Evolutionary conservation across 2,329 filamentous ascomycete species (phyloP), one percentile per base, ranked within the genome.

Genomic region (Arthrobotrys conoides): DNA sequence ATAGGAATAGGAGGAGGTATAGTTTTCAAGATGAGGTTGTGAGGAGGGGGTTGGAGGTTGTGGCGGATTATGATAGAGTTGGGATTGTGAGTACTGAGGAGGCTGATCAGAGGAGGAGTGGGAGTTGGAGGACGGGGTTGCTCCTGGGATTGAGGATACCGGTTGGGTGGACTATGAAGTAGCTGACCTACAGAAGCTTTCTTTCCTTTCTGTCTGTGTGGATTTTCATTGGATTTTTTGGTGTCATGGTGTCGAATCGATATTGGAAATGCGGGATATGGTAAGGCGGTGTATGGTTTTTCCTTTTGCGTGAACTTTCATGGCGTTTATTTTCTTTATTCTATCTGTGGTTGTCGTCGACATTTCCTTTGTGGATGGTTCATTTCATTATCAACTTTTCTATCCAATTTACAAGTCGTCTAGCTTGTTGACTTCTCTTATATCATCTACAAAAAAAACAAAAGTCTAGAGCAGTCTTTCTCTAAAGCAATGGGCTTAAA

Each of bases 91-190:
- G 65, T 30, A 63, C 51, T 16, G 66, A 67, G 14, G 73, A 77
- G 10, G 73, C 73, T 18, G 73, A 71, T 4, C 30, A 46, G 27
- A 66, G 73, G 41, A 44, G 73, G 22, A 20, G 44, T 10, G 73
- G 67, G 3, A 77, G 73, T 22, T 77, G 73, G 73, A 70, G 44
- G 51, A 77, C 73, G 0, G 61, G 67, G 0, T 16, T 77, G 38
- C 38, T 77, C 2, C 55, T 77, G 22, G 61, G 73, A 12, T 20
- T 77, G 14, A 59, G 73, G n/a, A 27, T 77, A 2, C 73, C 73
- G 0, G 61, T 77, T 38, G 59, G 73, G 5, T 77, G 73, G 73
- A 77, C 73, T 24, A 77, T 77, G 73, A 76, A 67, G 22, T 77
- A 53, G 49, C 20, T 30, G 38, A 41, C 8, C 10, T 14, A 22